Evolutionary conservation across 352 stramenopile species (phyloP), one percentile per base, ranked within the genome.

Genomic region (Phytopythium mirpurense): DNA sequence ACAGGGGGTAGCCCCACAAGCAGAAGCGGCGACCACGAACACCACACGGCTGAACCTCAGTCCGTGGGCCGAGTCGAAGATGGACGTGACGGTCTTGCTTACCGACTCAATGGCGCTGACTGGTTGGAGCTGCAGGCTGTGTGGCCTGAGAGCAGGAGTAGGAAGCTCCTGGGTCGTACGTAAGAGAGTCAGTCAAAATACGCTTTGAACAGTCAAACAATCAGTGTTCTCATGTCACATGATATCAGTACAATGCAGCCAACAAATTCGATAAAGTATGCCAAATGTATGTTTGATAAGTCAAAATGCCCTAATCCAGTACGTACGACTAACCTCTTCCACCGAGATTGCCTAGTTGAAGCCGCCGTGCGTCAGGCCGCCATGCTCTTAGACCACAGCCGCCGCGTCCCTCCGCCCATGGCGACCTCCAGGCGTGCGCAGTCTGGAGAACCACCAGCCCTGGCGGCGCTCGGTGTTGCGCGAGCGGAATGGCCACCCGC

Each of bases 1-100:
- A 88, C 32, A 91, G 56, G 0, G 67, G 66, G 58, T 90, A 90
- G 31, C 81, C 81, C 2, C 67, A 65, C 7, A 78, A 38, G 5
- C 38, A 54, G 50, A 89, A 63, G 6, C 72, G 1, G 64, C 57
- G 21, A 69, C 52, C 0, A 70, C 78, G 23, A 88, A 26, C 3
- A 83, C 51, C 1, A 68, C 62, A 5, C 61, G 56, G 40, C 70
- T 78, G 51, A 83, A 58, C 44, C 67, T 59, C 52, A 70, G 54
- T 2, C 58, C 62, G 21, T 70, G 55, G 14, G 54, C 58, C 0
- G 65, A 70, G 55, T 70, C 59, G 54, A 73, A 73, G 35, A 73
- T 68, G 50, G 59, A 70, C 31, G 65, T 62, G 18, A 65, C 23
- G 12, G 65, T 73, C 7, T 52, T 57, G 24, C 53, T 72, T 24